Conservation (phyloP, 2,329 filamentous ascomycete genomes). For the Calcarisporium arbuscula region DNA sequence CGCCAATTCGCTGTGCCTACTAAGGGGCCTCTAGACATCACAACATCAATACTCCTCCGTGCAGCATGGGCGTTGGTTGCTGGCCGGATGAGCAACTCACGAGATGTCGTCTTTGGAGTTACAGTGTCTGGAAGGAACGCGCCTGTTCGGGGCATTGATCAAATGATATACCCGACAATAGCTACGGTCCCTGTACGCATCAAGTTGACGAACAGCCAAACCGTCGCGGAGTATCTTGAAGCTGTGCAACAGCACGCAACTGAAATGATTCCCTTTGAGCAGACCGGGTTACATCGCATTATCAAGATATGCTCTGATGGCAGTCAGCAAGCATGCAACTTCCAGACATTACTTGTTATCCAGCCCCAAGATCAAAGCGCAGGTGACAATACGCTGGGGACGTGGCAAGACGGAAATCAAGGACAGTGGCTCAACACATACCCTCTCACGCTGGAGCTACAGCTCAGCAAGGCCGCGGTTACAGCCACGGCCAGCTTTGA, state of each 20-base stretch:
- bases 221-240: conserved; percentile 6
- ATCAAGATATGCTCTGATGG: conserved; percentile 7
- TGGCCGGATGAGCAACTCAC: conserved; percentile 34
- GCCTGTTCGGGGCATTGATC: conserved; percentile 12
- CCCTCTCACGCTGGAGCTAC: conserved; percentile 3
- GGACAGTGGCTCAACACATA: conserved; percentile 6
- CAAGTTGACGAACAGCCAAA: conserved; percentile 19
- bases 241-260: conserved; percentile 10
- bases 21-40: conserved; percentile 3
- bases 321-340: conserved; percentile 6
- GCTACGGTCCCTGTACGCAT: conserved; percentile 35
- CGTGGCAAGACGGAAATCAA: conserved; percentile 4
- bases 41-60: conserved; percentile 8
- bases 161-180: conserved; percentile 23
- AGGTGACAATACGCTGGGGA: neutral
- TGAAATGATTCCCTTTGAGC: conserved; percentile 11
- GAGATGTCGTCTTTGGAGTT: conserved; percentile 35
- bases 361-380: conserved; percentile 5
- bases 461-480: neutral
- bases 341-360: conserved; percentile 4
- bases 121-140: conserved; percentile 32
- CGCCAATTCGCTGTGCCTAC: conserved; percentile 22
- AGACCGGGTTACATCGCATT: conserved; percentile 14
- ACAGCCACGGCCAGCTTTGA: conserved; percentile 4
- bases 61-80: conserved; percentile 46